These are phyloP conservation scores for Dendrocalamus sinicus DNA, from an alignment of 176 grass and related monocot species.

Conservation along the genomic window DNA sequence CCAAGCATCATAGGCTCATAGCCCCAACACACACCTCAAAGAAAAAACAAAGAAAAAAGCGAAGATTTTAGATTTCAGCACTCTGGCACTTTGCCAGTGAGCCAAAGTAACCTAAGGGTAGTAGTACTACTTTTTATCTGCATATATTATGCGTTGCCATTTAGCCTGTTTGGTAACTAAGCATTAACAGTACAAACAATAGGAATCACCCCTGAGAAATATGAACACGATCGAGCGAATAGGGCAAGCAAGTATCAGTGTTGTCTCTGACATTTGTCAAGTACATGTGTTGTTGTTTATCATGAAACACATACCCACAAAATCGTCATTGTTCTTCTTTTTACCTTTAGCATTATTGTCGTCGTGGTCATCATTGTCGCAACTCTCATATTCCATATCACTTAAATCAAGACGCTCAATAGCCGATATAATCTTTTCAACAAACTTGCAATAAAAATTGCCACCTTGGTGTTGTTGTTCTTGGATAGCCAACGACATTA, in stretches of 20 bases:
- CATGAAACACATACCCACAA: rapidly evolving
- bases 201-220: neutral
- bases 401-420: no score
- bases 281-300: neutral
- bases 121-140: neutral
- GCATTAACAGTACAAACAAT: neutral
- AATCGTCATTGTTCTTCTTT: no score
- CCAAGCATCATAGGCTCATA: neutral
- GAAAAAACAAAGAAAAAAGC: no score
- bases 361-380: no score
- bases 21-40: no score
- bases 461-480: no score
- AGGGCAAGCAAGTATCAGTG: constrained; percentile 6
- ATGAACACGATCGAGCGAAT: neutral
- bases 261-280: constrained; percentile 30
- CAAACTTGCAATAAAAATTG: no score
- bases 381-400: no score
- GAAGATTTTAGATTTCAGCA: neutral
- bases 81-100: neutral
- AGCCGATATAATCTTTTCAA: no score
- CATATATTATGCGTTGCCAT: neutral
- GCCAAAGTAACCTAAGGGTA: neutral
- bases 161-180: neutral
- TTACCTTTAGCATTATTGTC: no score
- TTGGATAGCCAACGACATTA: no score